phyloP scores from a whole-genome alignment of 2,329 filamentous ascomycete species.

The Neonectria sp. region DNA sequence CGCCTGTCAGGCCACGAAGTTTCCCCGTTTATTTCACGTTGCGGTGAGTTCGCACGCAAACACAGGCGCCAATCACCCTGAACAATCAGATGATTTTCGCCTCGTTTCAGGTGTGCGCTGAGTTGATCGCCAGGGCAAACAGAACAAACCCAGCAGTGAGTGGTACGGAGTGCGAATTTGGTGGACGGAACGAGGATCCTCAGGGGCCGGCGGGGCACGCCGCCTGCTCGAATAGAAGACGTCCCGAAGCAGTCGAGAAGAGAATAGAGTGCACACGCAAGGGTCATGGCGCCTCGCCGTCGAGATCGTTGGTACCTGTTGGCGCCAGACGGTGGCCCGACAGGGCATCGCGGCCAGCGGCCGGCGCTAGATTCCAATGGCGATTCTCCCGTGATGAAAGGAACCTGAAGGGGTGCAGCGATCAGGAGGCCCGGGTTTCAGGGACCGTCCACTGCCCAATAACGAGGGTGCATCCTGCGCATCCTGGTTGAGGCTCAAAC shows the following conservation, averaged over 20 bases:
- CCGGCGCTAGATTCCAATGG: constrained; percentile 36
- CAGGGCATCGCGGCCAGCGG: neutral
- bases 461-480: neutral
- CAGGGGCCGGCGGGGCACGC: neutral
- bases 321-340: neutral
- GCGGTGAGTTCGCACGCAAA: neutral
- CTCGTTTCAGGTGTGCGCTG: constrained; percentile 24
- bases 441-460: constrained; percentile 33
- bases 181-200: neutral
- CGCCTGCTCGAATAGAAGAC: neutral
- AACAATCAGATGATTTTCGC: constrained; percentile 25
- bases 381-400: constrained; percentile 40
- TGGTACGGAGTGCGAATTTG: no score
- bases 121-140: constrained; percentile 5
- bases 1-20: constrained; percentile 16
- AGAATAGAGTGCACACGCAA: neutral
- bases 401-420: constrained; percentile 20
- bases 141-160: neutral
- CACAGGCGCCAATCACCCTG: neutral
- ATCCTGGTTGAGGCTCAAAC: constrained; percentile 42
- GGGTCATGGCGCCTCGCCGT: neutral
- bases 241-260: neutral
- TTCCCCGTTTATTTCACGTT: constrained; percentile 4
- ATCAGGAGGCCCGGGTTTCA: constrained; percentile 37
- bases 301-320: neutral